Percentiles rank a stretch among this genome's conserved stretches.
These are phyloP conservation scores for Tetrapisispora fleetii DNA, from an alignment of 805 yeast species.

Conservation along the genomic window DNA sequence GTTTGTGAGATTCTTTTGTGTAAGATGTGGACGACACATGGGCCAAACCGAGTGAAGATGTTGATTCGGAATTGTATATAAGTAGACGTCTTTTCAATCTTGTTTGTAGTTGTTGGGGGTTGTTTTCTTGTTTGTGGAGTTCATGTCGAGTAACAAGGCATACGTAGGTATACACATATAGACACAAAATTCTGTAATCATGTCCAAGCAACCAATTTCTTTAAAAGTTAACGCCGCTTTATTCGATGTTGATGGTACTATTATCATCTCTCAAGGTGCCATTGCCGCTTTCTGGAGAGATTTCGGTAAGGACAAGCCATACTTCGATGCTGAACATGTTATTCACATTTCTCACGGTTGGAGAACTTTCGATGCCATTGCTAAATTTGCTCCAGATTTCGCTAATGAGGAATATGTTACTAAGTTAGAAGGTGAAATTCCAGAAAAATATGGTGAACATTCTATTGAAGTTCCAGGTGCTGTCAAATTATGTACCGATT, in stretches of 20 bases:
- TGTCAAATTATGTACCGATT: conserved; percentile 45
- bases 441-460: conserved; percentile 59
- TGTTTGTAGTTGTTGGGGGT: too few species aligned
- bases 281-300: conserved; percentile 77
- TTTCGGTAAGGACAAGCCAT: conserved; percentile 56
- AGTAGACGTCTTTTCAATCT: background rate
- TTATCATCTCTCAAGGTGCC: conserved; percentile 74
- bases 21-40: background rate
- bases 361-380: conserved; percentile 70
- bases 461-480: conserved; percentile 76
- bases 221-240: conserved; percentile 40
- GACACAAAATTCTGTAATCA: too few species aligned
- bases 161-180: too few species aligned
- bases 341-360: conserved; percentile 73
- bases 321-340: conserved; percentile 59
- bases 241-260: conserved; percentile 82
- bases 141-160: too few species aligned
- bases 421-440: conserved; percentile 58
- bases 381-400: conserved; percentile 64
- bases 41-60: background rate
- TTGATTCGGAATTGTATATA: background rate
- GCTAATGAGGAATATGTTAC: conserved; percentile 57
- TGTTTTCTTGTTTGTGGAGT: too few species aligned
- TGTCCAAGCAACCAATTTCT: conserved; percentile 25
- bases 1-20: too few species aligned